Base-by-base conservation (phyloP, 306 rosid genomes). In the Rosa chinensis region DNA sequence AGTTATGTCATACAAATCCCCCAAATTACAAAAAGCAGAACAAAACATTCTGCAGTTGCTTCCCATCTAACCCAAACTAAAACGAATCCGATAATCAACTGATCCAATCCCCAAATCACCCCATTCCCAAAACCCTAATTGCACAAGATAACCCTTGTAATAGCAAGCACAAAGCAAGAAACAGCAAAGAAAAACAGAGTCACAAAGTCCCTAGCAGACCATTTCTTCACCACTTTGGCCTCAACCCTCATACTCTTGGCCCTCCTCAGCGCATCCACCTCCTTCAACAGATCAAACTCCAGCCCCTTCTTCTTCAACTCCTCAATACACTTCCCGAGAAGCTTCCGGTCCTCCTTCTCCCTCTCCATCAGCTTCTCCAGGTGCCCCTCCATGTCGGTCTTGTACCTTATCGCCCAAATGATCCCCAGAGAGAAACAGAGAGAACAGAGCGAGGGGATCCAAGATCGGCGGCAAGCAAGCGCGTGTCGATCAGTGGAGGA, bases 201-300 rank as follows among this genome's bases (percentile, higher is more conserved):
- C 1, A 88, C 92, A 23, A 93, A 88, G 76, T 96, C 98, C 80
- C 97, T 93, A 0, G 94, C 88, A 67, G 94, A 89, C 99, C 99
- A 96, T 79, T 90, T 96, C 50, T 86, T 81, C 25, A 91, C 97
- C 7, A 81, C 89, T 79, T 91, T 93, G 0, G 59, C 56, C 67
- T 90, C 98, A 1, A 91, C 92, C 12, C 93, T 79, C 86, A 96
- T 76, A 70, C 99, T 96, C 84, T 96, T 96, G 0, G 97, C 98
- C 75, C 96, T 90, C 20, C 99, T 83, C 3, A 96, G 86, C 16
- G 99, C 99, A 81, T 96, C 99, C 1, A 96, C 99, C 75, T 96
- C 99, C 80, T 90, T 93, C 67, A 93, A 73, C 96, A 96, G 40
- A 86, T 96, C 99, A 78, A 96, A 96, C 63, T 91, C 97, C 67